These are phyloP conservation scores for Elsinoe batatas DNA, from an alignment of 2,329 filamentous ascomycete genomes.

Conservation along the genomic window DNA sequence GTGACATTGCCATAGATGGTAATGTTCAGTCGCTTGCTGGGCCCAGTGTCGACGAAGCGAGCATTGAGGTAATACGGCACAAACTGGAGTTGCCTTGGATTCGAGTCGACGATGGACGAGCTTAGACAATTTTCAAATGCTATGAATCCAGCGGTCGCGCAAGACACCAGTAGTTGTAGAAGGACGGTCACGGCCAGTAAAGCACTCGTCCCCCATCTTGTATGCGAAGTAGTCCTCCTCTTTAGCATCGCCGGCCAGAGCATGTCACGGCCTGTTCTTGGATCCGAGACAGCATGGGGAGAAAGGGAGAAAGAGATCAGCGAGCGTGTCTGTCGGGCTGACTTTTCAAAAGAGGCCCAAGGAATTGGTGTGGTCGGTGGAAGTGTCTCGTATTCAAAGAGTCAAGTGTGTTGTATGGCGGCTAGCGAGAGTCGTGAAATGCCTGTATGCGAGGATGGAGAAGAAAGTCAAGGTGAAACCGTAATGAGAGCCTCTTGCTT, in stretches of 20 bases:
- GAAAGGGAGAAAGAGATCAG: not conserved
- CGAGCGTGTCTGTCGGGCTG: not conserved
- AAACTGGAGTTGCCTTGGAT: conserved; percentile 62
- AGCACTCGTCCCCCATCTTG: conserved; percentile 2
- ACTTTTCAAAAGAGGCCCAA: not conserved
- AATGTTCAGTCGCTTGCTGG: conserved; percentile 58
- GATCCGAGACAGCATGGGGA: conserved; percentile 9
- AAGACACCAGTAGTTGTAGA: conserved; percentile 33
- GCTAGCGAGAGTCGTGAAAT: conserved; percentile 7
- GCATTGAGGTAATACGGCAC: conserved; percentile 66
- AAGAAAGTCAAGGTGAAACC: conserved; percentile 1
- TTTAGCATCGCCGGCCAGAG: conserved; percentile 11
- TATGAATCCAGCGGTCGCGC: conserved; percentile 55
- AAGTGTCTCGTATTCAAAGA: conserved; percentile 4
- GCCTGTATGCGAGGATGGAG: not conserved
- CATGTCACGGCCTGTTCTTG: conserved; percentile 9
- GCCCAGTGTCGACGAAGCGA: conserved; percentile 53
- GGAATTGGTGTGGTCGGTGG: not conserved
- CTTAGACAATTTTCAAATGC: conserved; percentile 76
- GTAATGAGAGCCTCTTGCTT: not conserved
- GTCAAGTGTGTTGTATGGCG: not conserved
- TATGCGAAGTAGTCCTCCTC: conserved; percentile 1
- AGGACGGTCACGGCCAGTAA: conserved; percentile 21
- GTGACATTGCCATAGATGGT: conserved; percentile 88
- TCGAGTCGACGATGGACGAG: conserved; percentile 47